phyloP scores from a whole-genome alignment of 108 stramenopile species.

The Bacterosira constricta region DNA sequence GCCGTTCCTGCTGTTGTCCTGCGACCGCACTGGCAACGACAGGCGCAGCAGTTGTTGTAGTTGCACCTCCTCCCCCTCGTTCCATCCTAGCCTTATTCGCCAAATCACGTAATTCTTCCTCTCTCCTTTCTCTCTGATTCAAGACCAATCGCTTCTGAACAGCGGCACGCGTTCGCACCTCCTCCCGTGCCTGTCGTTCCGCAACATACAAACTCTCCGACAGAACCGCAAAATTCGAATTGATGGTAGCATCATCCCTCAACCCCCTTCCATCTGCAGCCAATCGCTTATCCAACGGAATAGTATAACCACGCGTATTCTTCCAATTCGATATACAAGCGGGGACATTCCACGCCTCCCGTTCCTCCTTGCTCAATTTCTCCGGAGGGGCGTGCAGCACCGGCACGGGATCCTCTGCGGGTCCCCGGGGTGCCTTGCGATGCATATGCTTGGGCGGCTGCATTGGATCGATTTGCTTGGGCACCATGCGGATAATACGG shows the following conservation, averaged over 20 bases:
- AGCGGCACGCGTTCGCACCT: constrained; percentile 89
- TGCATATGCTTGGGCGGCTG: constrained; percentile 99
- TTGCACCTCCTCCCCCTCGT: constrained; percentile 59
- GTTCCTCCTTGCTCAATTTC: constrained; percentile 87
- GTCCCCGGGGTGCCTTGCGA: constrained; percentile 94
- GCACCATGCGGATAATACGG: constrained; percentile 98
- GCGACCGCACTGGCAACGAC: background rate
- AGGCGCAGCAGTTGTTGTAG: background rate
- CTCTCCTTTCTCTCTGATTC: constrained; percentile 88
- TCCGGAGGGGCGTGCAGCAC: constrained; percentile 84
- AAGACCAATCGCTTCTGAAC: constrained; percentile 88
- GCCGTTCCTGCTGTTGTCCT: constrained; percentile 4
- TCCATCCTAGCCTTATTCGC: constrained; percentile 92
- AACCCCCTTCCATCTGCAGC: constrained; percentile 97
- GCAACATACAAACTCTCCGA: constrained; percentile 95
- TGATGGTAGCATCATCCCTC: constrained; percentile 88
- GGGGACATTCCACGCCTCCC: constrained; percentile 97
- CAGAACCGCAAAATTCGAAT: constrained; percentile 95
- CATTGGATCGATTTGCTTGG: constrained; percentile 98
- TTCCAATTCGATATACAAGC: constrained; percentile 99
- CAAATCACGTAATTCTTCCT: constrained; percentile 92
- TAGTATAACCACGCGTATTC: constrained; percentile 97
- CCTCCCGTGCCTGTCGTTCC: constrained; percentile 94
- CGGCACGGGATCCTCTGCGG: constrained; percentile 92
- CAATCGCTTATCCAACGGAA: constrained; percentile 98